phyloP scores from a whole-genome alignment of 2,329 filamentous ascomycete species.

The Penicillium sp. region DNA sequence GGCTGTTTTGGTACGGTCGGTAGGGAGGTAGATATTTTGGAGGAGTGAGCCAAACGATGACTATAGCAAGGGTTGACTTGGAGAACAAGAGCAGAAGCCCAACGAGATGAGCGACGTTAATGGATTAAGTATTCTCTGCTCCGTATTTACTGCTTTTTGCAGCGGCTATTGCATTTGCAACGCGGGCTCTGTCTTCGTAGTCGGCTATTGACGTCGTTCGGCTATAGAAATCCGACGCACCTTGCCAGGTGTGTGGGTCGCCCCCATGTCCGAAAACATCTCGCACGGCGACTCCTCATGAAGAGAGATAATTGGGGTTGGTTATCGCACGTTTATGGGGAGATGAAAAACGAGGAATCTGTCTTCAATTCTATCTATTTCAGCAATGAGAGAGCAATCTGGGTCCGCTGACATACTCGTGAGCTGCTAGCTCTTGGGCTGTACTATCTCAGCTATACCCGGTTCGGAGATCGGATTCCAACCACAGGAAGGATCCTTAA shows the following conservation, averaged over 20 bases:
- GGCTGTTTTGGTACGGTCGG: not conserved
- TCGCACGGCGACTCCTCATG: not conserved
- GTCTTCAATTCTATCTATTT: not conserved
- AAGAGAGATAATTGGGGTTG: not conserved
- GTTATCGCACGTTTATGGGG: not conserved
- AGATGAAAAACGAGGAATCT: accelerated
- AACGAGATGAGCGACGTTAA: not conserved
- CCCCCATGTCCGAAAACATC: not conserved
- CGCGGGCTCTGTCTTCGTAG: constrained; percentile 1
- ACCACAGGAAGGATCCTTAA: too few species aligned
- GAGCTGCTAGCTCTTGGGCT: too few species aligned
- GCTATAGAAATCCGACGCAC: constrained; percentile 19
- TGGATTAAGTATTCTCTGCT: not conserved
- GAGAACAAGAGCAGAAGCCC: not conserved
- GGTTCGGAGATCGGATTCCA: too few species aligned
- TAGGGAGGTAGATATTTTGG: not conserved
- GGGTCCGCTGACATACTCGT: too few species aligned
- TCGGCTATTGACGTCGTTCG: constrained; percentile 16
- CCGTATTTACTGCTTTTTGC: not conserved
- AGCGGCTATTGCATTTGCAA: constrained; percentile 9
- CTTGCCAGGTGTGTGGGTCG: not conserved
- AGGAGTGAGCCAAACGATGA: not conserved
- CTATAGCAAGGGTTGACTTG: not conserved
- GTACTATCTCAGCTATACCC: too few species aligned
- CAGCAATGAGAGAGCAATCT: too few species aligned